These are phyloP conservation scores for Stephania japonica DNA, from an alignment of 164 flowering plant genomes.

Conservation along the genomic window DNA sequence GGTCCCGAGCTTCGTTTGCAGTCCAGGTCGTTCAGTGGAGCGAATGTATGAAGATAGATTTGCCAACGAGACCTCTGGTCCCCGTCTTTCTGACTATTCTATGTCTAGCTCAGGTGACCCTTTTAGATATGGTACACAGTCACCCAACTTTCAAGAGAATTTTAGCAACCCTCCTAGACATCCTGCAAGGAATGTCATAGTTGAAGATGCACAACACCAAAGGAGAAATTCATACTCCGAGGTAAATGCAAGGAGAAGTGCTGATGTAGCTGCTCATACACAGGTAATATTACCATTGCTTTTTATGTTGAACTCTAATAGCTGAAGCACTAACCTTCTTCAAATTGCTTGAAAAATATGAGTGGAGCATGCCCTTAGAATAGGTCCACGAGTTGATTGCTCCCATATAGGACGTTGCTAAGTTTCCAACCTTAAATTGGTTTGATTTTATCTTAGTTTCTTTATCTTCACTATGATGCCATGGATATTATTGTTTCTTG, in stretches of 20 bases:
- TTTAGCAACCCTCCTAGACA: constrained; percentile 41
- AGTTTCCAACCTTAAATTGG: not conserved
- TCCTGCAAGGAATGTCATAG: constrained; percentile 31
- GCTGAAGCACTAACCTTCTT: not conserved
- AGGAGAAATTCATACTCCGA: constrained; percentile 22
- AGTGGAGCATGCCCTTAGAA: not conserved
- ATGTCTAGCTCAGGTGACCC: constrained; percentile 67
- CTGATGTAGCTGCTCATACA: constrained; percentile 28
- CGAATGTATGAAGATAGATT: constrained; percentile 56
- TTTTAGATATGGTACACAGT: constrained; percentile 48
- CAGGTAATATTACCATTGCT: constrained; percentile 33
- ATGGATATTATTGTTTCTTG: not conserved
- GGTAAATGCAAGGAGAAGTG: constrained; percentile 26
- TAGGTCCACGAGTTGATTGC: not conserved
- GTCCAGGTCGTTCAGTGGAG: constrained; percentile 67
- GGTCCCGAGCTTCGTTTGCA: constrained; percentile 53
- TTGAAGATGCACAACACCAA: constrained; percentile 31
- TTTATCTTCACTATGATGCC: no score
- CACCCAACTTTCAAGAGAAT: constrained; percentile 62
- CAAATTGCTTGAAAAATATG: not conserved
- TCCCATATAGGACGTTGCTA: not conserved
- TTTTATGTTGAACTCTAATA: not conserved
- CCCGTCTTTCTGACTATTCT: constrained; percentile 64
- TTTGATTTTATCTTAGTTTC: not conserved
- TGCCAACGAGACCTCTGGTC: constrained; percentile 66